These are phyloP conservation scores for Sonneratia alba DNA, from an alignment of 345 rosid genomes.

Conservation along the genomic window DNA sequence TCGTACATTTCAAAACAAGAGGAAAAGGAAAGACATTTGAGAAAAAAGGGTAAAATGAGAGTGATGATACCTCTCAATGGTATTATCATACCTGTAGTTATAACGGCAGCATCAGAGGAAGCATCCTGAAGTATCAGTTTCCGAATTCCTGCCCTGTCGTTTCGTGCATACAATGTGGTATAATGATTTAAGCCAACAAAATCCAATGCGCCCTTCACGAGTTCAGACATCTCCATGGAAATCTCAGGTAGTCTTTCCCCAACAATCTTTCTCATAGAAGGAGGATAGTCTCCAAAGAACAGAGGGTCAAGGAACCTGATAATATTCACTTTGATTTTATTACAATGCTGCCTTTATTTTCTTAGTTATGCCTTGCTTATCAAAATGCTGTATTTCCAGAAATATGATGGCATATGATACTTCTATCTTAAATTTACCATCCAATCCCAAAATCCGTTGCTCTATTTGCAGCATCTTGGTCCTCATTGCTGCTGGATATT, in stretches of 20 bases:
- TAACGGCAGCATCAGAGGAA: conserved; percentile 69
- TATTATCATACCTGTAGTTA: conserved; percentile 51
- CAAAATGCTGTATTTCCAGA: not conserved
- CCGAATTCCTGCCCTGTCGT: conserved; percentile 56
- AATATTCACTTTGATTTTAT: conserved; percentile 13
- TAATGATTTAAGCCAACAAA: conserved; percentile 83
- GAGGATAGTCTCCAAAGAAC: conserved; percentile 68
- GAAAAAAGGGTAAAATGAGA: not conserved
- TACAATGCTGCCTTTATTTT: not conserved
- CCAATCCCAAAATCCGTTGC: conserved; percentile 78
- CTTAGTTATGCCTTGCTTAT: not conserved
- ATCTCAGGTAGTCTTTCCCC: conserved; percentile 65
- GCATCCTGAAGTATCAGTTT: conserved; percentile 82
- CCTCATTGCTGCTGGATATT: conserved; percentile 54
- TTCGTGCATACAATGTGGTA: conserved; percentile 58
- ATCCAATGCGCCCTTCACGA: conserved; percentile 44
- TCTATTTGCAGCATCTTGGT: conserved; percentile 69
- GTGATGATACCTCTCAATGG: conserved; percentile 2
- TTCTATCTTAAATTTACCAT: conserved; percentile 36
- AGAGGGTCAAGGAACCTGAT: conserved; percentile 92
- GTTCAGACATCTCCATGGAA: conserved; percentile 39
- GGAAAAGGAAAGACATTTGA: not conserved
- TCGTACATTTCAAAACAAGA: not conserved
- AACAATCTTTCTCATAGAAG: conserved; percentile 58
- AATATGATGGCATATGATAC: not conserved